phyloP scores from a whole-genome alignment of 495 filamentous ascomycete genomes.

The Halenospora varia region DNA sequence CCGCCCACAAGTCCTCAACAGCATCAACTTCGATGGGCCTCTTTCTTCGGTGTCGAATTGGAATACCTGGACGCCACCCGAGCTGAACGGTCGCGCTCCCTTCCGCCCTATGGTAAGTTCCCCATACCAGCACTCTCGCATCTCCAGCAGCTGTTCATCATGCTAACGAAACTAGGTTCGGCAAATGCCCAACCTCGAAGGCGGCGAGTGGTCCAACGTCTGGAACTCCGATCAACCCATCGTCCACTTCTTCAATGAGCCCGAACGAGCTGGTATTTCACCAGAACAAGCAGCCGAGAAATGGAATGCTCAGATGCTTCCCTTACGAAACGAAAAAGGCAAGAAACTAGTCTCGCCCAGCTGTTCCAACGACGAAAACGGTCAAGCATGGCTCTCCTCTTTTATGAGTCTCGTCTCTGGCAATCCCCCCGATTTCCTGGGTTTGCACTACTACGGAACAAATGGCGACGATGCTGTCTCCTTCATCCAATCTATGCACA shows the following conservation, averaged over 20 bases:
- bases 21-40: constrained; percentile 28
- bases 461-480: constrained; percentile 22
- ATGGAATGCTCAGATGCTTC: constrained; percentile 32
- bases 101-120: constrained; percentile 40
- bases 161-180: too few species aligned
- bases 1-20: constrained; percentile 1
- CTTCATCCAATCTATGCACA: constrained; percentile 30
- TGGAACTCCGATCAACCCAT: constrained; percentile 26
- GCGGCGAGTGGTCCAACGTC: constrained; percentile 35
- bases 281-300: constrained; percentile 33
- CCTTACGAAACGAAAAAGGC: constrained; percentile 31
- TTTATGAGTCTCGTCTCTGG: constrained; percentile 33
- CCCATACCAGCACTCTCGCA: too few species aligned
- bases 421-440: constrained; percentile 33
- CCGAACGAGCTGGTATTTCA: constrained; percentile 33
- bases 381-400: constrained; percentile 34
- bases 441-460: constrained; percentile 39
- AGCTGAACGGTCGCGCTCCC: constrained; percentile 33
- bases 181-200: constrained; percentile 24
- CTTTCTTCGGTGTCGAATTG: constrained; percentile 36
- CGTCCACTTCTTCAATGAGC: constrained; percentile 43
- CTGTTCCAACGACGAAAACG: constrained; percentile 29
- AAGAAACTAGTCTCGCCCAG: constrained; percentile 36
- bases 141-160: too few species aligned
- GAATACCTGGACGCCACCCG: constrained; percentile 41